A percentile compares a stretch with the other conserved stretches of the same genome.
Conservation (phyloP, 805 yeast genomes). For the Teunomyces pallodes region DNA sequence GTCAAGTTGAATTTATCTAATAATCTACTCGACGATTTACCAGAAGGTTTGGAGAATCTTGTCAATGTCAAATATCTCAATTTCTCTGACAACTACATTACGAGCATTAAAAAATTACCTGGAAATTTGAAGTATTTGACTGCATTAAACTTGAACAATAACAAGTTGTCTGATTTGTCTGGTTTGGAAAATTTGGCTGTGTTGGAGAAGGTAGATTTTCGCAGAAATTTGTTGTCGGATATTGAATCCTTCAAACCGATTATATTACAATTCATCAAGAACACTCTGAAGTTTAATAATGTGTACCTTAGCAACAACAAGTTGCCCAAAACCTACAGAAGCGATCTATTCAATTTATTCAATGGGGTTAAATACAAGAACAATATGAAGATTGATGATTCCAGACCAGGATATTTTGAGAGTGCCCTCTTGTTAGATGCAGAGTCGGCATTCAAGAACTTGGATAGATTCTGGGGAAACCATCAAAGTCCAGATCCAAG, state of each 20-base stretch:
- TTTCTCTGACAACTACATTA: slow-evolving; percentile 41
- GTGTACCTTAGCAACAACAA: slow-evolving; percentile 42
- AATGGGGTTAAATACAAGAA: slow-evolving; percentile 52
- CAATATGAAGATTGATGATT: slow-evolving; percentile 53
- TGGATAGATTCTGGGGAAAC: slow-evolving; percentile 35
- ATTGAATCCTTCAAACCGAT: slow-evolving; percentile 34
- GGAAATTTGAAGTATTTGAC: slow-evolving; percentile 33
- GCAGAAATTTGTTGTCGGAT: slow-evolving; percentile 45
- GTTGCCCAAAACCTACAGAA: slow-evolving; percentile 47
- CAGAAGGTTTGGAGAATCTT: slow-evolving; percentile 52
- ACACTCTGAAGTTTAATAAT: slow-evolving; percentile 34
- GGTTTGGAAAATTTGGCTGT: slow-evolving; percentile 43
- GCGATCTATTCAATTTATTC: slow-evolving; percentile 53
- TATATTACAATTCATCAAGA: slow-evolving; percentile 30
- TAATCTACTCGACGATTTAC: slow-evolving; percentile 49
- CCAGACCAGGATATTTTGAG: slow-evolving; percentile 61
- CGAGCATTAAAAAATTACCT: slow-evolving; percentile 34
- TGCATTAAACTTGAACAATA: slow-evolving; percentile 51
- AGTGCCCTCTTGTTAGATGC: slow-evolving; percentile 51
- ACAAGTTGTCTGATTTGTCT: slow-evolving; percentile 38
- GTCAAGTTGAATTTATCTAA: slow-evolving; percentile 55
- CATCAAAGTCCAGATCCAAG: slow-evolving; percentile 12
- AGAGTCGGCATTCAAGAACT: slow-evolving; percentile 43
- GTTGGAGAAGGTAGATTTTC: slow-evolving; percentile 51
- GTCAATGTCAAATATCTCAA: slow-evolving; percentile 46